Evolutionary conservation across 768 basidiomycete species (phyloP).

Genomic region (Chalciporus pseudorubinellus): DNA sequence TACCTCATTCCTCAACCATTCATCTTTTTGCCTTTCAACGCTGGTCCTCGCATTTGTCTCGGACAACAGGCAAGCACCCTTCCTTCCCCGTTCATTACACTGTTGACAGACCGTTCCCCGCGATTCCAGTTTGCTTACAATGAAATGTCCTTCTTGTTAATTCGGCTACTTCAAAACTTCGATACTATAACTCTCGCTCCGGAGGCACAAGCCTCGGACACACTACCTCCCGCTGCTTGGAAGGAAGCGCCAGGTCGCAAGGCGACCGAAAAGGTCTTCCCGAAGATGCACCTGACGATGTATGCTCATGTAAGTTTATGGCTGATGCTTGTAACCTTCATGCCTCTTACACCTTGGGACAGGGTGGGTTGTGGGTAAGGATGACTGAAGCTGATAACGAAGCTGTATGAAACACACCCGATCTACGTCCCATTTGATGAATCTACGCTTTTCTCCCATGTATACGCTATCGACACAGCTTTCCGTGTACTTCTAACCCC

Average conservation of each 20-base stretch:
- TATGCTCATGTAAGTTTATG: conserved; percentile 40
- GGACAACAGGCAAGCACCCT: conserved; percentile 48
- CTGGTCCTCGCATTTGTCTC: conserved; percentile 53
- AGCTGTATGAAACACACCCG: neutral
- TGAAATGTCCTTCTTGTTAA: conserved; percentile 60
- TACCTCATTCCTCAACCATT: conserved; percentile 63
- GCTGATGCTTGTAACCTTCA: neutral
- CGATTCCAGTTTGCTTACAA: conserved; percentile 50
- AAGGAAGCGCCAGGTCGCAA: conserved; percentile 44
- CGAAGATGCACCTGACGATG: conserved; percentile 56
- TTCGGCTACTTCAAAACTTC: conserved; percentile 63
- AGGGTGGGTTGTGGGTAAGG: conserved; percentile 58
- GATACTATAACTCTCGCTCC: conserved; percentile 45
- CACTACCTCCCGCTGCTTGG: conserved; percentile 49
- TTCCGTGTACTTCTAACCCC: too few species aligned
- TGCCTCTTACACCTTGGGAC: neutral
- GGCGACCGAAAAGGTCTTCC: conserved; percentile 47
- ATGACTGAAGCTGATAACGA: conserved; percentile 25
- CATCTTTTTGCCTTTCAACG: conserved; percentile 70
- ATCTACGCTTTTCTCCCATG: neutral
- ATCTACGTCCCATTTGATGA: neutral
- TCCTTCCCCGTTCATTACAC: neutral
- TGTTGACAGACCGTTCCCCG: neutral
- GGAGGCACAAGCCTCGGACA: conserved; percentile 44
- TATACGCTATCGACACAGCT: too few species aligned